Percentiles rank a stretch among this genome's conserved stretches.
Conservation (phyloP, 2,329 filamentous ascomycete species). For the Chaetomiaceae sp. region DNA sequence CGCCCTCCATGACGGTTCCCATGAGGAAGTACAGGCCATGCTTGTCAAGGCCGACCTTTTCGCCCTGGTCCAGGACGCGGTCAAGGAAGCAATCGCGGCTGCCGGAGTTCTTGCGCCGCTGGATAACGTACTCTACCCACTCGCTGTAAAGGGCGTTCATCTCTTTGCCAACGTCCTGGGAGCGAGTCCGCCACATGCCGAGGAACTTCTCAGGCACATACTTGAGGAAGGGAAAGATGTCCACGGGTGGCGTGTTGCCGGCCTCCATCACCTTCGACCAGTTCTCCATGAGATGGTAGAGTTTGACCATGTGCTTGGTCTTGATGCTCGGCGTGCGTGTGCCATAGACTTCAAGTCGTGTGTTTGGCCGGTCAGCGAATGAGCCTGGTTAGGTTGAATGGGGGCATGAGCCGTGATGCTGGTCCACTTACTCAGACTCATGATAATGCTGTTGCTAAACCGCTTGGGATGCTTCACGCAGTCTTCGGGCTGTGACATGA, state of each 20-base stretch:
- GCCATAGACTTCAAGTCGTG: not conserved
- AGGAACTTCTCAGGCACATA: not conserved
- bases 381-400: too few relatives aligned
- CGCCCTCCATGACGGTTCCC: not conserved
- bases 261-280: constrained; percentile 2
- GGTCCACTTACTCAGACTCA: not conserved
- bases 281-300: constrained; percentile 1
- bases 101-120: not conserved
- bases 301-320: constrained; percentile 1
- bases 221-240: constrained; percentile 1
- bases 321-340: not conserved
- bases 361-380: too few relatives aligned
- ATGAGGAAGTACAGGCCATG: not conserved
- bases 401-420: too few relatives aligned
- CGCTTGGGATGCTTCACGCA: not conserved
- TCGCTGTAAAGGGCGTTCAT: constrained; percentile 2
- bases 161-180: not conserved
- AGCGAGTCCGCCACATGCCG: constrained; percentile 1
- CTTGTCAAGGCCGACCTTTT: not conserved
- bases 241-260: not conserved
- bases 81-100: constrained; percentile 4
- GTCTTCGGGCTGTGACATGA: not conserved
- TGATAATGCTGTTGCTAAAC: not conserved
- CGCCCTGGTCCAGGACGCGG: not conserved
- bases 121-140: not conserved